These are phyloP conservation scores for Wickerhamomyces queroliae DNA, from an alignment of 805 yeast genomes.

Conservation along the genomic window DNA sequence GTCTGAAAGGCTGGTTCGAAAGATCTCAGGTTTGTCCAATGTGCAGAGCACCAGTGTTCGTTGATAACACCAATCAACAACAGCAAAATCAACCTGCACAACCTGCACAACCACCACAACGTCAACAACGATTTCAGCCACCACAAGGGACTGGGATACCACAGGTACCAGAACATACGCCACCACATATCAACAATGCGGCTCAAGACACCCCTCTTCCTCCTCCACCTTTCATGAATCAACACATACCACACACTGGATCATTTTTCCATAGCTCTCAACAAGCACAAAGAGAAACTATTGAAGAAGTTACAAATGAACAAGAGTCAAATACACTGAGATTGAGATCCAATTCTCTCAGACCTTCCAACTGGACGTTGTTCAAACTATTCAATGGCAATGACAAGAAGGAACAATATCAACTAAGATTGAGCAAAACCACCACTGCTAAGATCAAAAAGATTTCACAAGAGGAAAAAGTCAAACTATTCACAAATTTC, in stretches of 20 bases:
- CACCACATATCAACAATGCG: too few species aligned
- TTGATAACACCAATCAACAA: conserved; percentile 9
- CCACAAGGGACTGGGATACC: conserved; percentile 2
- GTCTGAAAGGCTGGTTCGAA: conserved; percentile 89
- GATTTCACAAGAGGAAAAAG: conserved; percentile 1
- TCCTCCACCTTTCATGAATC: not conserved
- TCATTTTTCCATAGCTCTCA: conserved; percentile 5
- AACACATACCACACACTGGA: conserved; percentile 2
- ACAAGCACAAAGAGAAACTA: conserved; percentile 1
- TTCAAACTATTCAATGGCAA: conserved; percentile 12
- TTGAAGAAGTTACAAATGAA: not conserved
- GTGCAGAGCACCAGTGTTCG: conserved; percentile 69
- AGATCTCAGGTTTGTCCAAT: conserved; percentile 92
- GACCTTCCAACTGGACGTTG: conserved; percentile 23
- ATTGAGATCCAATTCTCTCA: conserved; percentile 9
- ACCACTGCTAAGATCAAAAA: conserved; percentile 9
- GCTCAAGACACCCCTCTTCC: too few species aligned
- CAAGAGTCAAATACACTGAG: not conserved
- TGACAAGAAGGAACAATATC: conserved; percentile 8
- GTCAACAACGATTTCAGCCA: not conserved
- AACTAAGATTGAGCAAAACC: conserved; percentile 7
- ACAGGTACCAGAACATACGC: conserved; percentile 3
- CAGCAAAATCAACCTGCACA: not conserved
- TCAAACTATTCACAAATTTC: not conserved
- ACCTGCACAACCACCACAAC: not conserved